Evolutionary conservation across 768 basidiomycete genomes (phyloP), one percentile per base, ranked within the genome.

Genomic region (Mycena crocata): DNA sequence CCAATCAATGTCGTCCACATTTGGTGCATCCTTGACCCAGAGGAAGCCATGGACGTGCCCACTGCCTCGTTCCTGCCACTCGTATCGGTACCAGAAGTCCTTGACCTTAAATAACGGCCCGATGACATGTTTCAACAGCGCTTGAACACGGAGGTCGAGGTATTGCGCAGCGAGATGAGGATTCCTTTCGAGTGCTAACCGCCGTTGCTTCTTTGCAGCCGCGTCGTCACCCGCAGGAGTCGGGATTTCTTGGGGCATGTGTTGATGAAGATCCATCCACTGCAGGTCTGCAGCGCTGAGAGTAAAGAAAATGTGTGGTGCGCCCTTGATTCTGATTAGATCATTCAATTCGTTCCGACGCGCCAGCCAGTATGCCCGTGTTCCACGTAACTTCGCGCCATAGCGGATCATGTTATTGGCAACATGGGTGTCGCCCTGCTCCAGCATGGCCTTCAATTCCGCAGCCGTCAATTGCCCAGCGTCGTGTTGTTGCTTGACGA

Each of bases 31-130:
- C n/a, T 64, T 57, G 1, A 72, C 23, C 75, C 75, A 76, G 1
- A 76, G 55, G 51, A 76, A 76, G 6, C 73, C 72, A 61, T 76
- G 74, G 2, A 75, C 64, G 46, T 74, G 72, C 31, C 71, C 62
- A 35, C 72, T 73, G 1, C 72, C 72, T 14, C 66, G 60, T 28
- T 64, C 63, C 57, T 67, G 72, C 69, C 69, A 72, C 54, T 72
- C 72, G 62, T 71, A 72, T 19, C 70, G 62, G 28, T 62, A 72
- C 73, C 72, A 74, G 34, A 66, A 72, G 59, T 72, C 57, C 58
- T 68, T 63, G n/a, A 74, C 60, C 14, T 66, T 64, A 30, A 68
- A 69, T 13, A 61, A 13, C n/a, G 57, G 56, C 24, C 55, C 48
- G 1, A 74, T 34, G 31, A 72, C 59, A 21, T 74, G 32, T 52